Conservation (phyloP, 2,329 filamentous ascomycete species). For the Zymoseptoria pseudotritici region DNA sequence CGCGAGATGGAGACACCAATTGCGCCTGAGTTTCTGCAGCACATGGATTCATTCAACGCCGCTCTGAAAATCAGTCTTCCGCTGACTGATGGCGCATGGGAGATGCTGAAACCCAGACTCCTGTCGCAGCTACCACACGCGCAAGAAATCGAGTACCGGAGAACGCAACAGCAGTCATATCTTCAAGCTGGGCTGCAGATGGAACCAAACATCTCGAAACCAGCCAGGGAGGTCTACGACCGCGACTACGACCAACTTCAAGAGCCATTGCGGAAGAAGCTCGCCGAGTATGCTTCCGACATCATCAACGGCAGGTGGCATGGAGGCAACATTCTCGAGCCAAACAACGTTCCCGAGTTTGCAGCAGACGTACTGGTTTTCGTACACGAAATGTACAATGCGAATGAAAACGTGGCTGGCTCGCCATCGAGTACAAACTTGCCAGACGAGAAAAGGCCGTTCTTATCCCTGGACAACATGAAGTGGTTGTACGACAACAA, state of each 20-base stretch:
- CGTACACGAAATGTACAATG: slow-evolving; percentile 48
- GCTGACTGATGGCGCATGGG: slow-evolving; percentile 63
- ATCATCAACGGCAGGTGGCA: slow-evolving; percentile 60
- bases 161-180: slow-evolving; percentile 31
- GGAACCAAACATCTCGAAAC: slow-evolving; percentile 43
- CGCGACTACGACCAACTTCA: slow-evolving; percentile 66
- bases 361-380: slow-evolving; percentile 61
- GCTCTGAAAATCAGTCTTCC: slow-evolving; percentile 62
- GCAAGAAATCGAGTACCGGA: slow-evolving; percentile 49
- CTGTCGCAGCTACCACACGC: slow-evolving; percentile 58
- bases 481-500: slow-evolving; percentile 77
- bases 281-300: slow-evolving; percentile 62
- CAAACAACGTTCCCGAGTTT: slow-evolving; percentile 59
- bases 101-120: slow-evolving; percentile 59
- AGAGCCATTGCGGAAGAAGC: slow-evolving; percentile 56
- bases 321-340: slow-evolving; percentile 55
- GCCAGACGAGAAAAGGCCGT: slow-evolving; percentile 10
- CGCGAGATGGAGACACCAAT: slow-evolving; percentile 58
- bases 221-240: slow-evolving; percentile 54
- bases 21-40: slow-evolving; percentile 52
- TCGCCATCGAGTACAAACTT: slow-evolving; percentile 11
- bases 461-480: slow-evolving; percentile 72
- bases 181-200: slow-evolving; percentile 40
- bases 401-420: slow-evolving; percentile 20
- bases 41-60: slow-evolving; percentile 67